Percentiles rank a stretch among this genome's conserved stretches.
Conservation (phyloP, 83 land plant genomes). For the Thuja plicata region DNA sequence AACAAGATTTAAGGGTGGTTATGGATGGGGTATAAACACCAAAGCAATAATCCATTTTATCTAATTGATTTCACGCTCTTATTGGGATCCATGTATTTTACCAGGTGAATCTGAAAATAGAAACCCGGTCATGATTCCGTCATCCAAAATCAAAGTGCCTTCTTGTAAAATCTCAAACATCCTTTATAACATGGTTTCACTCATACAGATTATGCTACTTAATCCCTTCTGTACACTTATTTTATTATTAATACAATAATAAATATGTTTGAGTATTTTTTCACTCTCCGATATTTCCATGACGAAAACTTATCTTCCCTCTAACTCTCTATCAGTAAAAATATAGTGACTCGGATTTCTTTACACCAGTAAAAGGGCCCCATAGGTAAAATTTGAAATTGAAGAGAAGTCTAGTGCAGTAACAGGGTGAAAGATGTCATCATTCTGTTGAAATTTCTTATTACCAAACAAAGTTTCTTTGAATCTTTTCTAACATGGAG, state of each 20-base stretch:
- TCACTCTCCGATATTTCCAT: not conserved
- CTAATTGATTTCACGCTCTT: not conserved
- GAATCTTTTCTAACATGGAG: not conserved
- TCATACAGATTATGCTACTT: not conserved
- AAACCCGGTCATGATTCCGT: not conserved
- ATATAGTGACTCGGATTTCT: not conserved
- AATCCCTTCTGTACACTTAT: not conserved
- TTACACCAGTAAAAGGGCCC: not conserved
- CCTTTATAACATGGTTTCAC: not conserved
- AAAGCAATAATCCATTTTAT: not conserved
- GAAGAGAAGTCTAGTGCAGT: not conserved
- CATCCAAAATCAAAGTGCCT: not conserved
- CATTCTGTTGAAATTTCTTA: not conserved
- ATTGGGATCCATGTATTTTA: not conserved
- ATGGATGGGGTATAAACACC: not conserved
- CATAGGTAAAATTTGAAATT: not conserved
- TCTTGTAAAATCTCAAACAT: not conserved
- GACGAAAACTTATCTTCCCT: not conserved
- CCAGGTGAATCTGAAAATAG: not conserved
- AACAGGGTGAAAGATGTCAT: not conserved
- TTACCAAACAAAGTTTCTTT: not conserved
- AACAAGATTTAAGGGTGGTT: not conserved
- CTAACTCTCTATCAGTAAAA: not conserved
- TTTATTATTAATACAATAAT: not conserved
- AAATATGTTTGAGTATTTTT: not conserved